phyloP scores from a whole-genome alignment of 1,284 basidiomycete species.

The Afroboletus lepidellus region DNA sequence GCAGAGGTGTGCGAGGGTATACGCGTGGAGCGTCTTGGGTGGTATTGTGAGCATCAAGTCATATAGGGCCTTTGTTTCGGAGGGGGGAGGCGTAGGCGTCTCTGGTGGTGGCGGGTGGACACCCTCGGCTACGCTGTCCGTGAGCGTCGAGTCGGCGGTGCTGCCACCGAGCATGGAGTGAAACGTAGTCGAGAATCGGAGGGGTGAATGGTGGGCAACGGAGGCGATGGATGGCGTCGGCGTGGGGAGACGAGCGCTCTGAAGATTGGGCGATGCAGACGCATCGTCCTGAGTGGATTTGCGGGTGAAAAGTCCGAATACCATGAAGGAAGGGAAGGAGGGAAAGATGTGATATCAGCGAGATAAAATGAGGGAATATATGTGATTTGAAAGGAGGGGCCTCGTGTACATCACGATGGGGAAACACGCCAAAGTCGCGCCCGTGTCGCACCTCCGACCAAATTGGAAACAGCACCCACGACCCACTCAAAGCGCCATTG shows the following conservation, averaged over 20 bases:
- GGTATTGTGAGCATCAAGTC: constrained; percentile 59
- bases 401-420: constrained; percentile 25
- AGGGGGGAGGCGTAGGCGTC: constrained; percentile 27
- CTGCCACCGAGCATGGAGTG: constrained; percentile 22
- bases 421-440: constrained; percentile 20
- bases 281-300: constrained; percentile 30
- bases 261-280: constrained; percentile 7
- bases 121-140: constrained; percentile 11
- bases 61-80: constrained; percentile 39
- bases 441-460: background rate
- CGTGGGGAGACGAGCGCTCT: constrained; percentile 44
- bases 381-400: constrained; percentile 13
- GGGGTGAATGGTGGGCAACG: constrained; percentile 28
- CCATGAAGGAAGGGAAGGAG: constrained; percentile 33
- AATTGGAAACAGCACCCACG: constrained; percentile 4
- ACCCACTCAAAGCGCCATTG: background rate
- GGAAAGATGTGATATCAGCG: constrained; percentile 13
- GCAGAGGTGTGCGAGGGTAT: constrained; percentile 52
- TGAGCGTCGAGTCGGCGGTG: constrained; percentile 19
- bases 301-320: constrained; percentile 51
- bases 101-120: constrained; percentile 16
- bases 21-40: constrained; percentile 61
- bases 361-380: constrained; percentile 1
- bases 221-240: constrained; percentile 50
- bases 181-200: constrained; percentile 25